These are phyloP conservation scores for Fusarium phyllophilum DNA, from an alignment of 2,329 filamentous ascomycete genomes.

Conservation along the genomic window DNA sequence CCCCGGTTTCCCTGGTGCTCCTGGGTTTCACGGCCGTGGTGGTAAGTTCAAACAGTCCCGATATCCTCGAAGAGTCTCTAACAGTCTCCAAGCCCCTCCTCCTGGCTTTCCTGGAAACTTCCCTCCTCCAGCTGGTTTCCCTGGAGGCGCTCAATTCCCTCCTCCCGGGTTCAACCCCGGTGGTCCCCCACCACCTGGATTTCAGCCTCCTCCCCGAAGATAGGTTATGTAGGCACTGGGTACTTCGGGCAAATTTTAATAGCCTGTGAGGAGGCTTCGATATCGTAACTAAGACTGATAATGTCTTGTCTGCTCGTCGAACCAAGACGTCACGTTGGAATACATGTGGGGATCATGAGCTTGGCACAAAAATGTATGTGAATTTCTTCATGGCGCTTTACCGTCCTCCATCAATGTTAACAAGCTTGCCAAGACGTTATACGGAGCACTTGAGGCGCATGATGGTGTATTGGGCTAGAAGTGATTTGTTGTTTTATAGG, in stretches of 20 bases:
- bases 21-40: slow-evolving; percentile 58
- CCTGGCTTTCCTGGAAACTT: slow-evolving; percentile 56
- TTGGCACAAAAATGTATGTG: slow-evolving; percentile 47
- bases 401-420: slow-evolving; percentile 42
- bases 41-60: slow-evolving; percentile 56
- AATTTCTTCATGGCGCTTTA: slow-evolving; percentile 39
- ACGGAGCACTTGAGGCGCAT: slow-evolving; percentile 36
- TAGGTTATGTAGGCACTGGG: slow-evolving; percentile 50
- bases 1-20: slow-evolving; percentile 63
- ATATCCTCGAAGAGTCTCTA: slow-evolving; percentile 40
- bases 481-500: slow-evolving; percentile 22
- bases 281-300: slow-evolving; percentile 37
- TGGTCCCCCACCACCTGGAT: slow-evolving; percentile 72
- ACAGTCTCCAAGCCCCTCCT: slow-evolving; percentile 53
- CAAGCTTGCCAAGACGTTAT: slow-evolving; percentile 34
- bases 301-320: slow-evolving; percentile 35
- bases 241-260: slow-evolving; percentile 36
- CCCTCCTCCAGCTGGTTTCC: slow-evolving; percentile 58
- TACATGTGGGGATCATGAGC: slow-evolving; percentile 37
- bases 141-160: slow-evolving; percentile 55
- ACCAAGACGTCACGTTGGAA: slow-evolving; percentile 26
- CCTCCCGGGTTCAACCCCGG: slow-evolving; percentile 63
- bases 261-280: slow-evolving; percentile 40
- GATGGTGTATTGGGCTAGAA: slow-evolving; percentile 21
- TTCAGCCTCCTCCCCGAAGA: slow-evolving; percentile 76